Evolutionary conservation across 139 green algal genomes (phyloP), one percentile per base, ranked within the genome.

Genomic region (Raphidocelis subcapitata): DNA sequence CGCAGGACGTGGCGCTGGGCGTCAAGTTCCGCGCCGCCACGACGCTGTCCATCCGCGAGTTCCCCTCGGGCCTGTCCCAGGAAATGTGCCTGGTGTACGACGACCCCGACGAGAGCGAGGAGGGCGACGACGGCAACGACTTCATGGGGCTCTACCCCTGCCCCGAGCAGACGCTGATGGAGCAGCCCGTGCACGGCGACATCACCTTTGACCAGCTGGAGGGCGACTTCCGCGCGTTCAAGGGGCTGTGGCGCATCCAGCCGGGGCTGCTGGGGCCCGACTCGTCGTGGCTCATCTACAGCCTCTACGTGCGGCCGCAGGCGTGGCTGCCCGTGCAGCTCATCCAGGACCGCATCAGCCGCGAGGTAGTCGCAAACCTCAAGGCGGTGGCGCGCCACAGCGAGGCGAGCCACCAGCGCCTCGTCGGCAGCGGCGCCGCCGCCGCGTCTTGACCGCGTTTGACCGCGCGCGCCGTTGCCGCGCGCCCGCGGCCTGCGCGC

Each of bases 221-320:
- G 33, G 92, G 92, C 0, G 92, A 97, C 62, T 97, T 97, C 16
- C 88, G 93, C 88, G 80, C 73, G 16, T 97, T 97, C 82, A 75
- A 78, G 2, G 92, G 92, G 26, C 59, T 94, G 1, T 97, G 92
- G 92, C 73, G 89, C 23, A 90, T 96, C 74, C 82, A 94, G 80
- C 65, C 81, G 26, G 67, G 14, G 35, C 35, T 23, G 26, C 28
- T 31, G 29, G 61, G 49, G n/a, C 24, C 51, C 4, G 62, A 49
- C 2, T 3, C 28, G n/a, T 87, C 79, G 5, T 61, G 77, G 20
- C 83, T 95, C 4, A 81, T 82, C 28, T 95, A 95, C 71, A 79
- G 84, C 0, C 56, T 95, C 36, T 94, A 84, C 70, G 88, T 94
- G 21, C 82, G 87, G 66, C 90, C 90, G 1, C 80, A 90, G 81